These are phyloP conservation scores for Boletus coccyginus DNA, from an alignment of 768 basidiomycete genomes.

Conservation along the genomic window DNA sequence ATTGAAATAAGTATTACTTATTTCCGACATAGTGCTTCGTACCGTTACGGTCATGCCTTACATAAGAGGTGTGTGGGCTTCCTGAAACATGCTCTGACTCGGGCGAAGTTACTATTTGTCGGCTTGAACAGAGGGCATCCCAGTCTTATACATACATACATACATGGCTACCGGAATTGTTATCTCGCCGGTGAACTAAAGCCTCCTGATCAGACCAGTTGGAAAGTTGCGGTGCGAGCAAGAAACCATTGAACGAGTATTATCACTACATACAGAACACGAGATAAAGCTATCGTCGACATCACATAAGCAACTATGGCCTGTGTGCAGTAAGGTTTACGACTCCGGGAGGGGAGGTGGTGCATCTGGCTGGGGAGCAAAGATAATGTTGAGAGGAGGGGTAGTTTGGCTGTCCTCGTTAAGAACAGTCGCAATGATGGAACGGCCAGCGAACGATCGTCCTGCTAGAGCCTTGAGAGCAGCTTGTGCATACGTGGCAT, in stretches of 20 bases:
- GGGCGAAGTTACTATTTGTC: background rate
- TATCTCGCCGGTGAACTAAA: background rate
- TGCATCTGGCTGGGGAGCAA: slow-evolving; percentile 80
- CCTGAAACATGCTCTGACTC: background rate
- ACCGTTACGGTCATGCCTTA: background rate
- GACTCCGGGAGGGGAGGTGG: slow-evolving; percentile 68
- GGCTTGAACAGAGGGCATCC: background rate
- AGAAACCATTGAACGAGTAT: slow-evolving; percentile 3
- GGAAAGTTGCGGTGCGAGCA: background rate
- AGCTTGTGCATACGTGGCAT: slow-evolving; percentile 55
- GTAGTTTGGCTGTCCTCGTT: slow-evolving; percentile 84
- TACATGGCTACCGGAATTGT: background rate
- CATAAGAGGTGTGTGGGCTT: background rate
- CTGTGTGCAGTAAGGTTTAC: slow-evolving; percentile 7
- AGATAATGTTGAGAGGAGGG: slow-evolving; percentile 77
- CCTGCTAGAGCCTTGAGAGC: slow-evolving; percentile 90
- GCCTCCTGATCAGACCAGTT: background rate
- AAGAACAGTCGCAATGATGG: slow-evolving; percentile 82
- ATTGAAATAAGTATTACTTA: too few species aligned
- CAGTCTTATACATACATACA: too few species aligned
- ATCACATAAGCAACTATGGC: slow-evolving; percentile 8
- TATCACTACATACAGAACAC: slow-evolving; percentile 21
- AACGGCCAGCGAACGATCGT: slow-evolving; percentile 80
- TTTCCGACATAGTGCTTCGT: background rate
- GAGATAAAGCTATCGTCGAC: slow-evolving; percentile 15